Evolutionary conservation across 2,329 filamentous ascomycete species (phyloP), one percentile per base, ranked within the genome.

Genomic region (Salinomyces thailandicus): DNA sequence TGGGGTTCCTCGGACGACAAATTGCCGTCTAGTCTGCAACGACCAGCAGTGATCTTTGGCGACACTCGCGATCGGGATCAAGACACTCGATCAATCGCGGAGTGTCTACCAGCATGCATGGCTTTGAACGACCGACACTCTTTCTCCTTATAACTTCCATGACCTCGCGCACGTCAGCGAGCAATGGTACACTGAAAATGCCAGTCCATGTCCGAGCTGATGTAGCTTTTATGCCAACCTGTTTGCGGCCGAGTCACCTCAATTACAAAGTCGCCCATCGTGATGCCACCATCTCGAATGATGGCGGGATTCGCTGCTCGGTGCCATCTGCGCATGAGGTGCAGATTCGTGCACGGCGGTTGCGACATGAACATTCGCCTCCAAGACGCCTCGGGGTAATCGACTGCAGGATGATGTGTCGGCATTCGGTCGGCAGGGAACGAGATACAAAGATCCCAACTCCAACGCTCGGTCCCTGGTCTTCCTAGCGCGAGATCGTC

Each of bases 361-460:
- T 50, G 46, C 17, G 46, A 45, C 9, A 52, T 37, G 12, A 42
- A 43, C 49, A 52, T 52, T 6, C 32, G 16, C 33, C 33, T 7
- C 39, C 41, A 28, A 38, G 41, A 14, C 29, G 35, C 15, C 22
- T 36, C 11, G n/a, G 31, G 17, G 39, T 36, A 16, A 13, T 32
- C 15, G 18, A 37, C 35, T 7, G 35, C 38, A 32, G 12, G 15
- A 17, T n/a, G 33, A 12, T 5, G 45, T 18, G 7, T 31, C 22
- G 13, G 41, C 38, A 5, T 43, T 9, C 16, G 49, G 38, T 13
- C 42, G 35, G 13, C 45, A 36, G 3, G 43, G 42, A 34, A 52
- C 33, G 37, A 49, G 33, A 36, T 32, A n/a, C 49, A 55, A 15
- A 59, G 46, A 30, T 56, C 52, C 56, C 55, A 59, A 11, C 46